Percentiles rank a stretch among this genome's conserved stretches.
Evolutionary conservation across 139 green algal genomes (phyloP).

Genomic region (Mychonastes homosphaera): DNA sequence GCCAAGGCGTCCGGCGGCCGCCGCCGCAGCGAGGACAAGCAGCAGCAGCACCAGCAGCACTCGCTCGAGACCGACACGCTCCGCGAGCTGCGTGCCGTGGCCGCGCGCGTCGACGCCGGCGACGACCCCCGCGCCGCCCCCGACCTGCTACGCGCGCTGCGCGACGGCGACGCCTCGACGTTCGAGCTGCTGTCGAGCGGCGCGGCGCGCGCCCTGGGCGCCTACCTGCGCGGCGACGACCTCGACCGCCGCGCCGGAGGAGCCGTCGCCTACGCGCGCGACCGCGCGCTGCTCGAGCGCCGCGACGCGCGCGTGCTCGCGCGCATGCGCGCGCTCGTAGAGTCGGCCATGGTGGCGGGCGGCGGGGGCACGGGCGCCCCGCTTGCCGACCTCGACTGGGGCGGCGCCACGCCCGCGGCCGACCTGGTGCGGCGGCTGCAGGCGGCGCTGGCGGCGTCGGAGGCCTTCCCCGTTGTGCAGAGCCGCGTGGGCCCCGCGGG

Average conservation of each 20-base stretch:
- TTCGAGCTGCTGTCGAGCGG: constrained; percentile 89
- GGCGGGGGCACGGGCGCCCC: not conserved
- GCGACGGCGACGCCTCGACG: constrained; percentile 50
- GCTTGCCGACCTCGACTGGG: not conserved
- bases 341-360: no score
- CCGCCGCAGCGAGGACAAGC: no score
- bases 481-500: constrained; percentile 11
- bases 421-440: constrained; percentile 72
- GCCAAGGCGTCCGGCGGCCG: constrained; percentile 5
- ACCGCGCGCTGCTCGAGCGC: no score
- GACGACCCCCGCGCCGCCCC: not conserved
- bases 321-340: no score
- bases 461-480: constrained; percentile 67
- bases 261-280: not conserved
- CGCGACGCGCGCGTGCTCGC: no score
- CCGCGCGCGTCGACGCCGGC: not conserved
- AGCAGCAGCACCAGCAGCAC: no score
- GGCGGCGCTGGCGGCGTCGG: constrained; percentile 48
- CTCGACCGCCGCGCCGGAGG: not conserved
- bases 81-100: constrained; percentile 21
- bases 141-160: constrained; percentile 16
- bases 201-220: constrained; percentile 44
- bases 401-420: constrained; percentile 31
- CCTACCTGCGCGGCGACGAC: constrained; percentile 50
- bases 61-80: constrained; percentile 38